phyloP scores from a whole-genome alignment of 768 basidiomycete species.

The Russula earlei region DNA sequence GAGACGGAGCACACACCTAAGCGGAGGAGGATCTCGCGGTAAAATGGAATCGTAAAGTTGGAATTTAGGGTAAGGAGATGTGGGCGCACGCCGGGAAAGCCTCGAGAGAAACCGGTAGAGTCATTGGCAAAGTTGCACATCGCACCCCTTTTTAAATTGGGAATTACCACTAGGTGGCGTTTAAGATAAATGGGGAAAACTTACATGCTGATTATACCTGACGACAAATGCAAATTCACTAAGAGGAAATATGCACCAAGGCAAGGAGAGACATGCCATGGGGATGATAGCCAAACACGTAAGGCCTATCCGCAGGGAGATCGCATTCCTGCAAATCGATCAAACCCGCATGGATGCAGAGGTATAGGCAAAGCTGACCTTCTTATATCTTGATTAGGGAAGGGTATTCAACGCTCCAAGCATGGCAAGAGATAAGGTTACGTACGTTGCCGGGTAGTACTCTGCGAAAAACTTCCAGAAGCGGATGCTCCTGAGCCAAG shows the following conservation, averaged over 20 bases:
- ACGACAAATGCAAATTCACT: neutral
- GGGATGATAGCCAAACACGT: constrained; percentile 97
- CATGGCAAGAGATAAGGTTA: constrained; percentile 19
- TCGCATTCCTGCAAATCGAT: constrained; percentile 59
- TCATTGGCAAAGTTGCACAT: constrained; percentile 95
- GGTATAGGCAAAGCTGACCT: constrained; percentile 27
- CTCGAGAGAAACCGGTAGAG: constrained; percentile 85
- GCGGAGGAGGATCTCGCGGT: constrained; percentile 81
- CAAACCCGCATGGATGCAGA: neutral
- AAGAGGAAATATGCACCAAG: neutral
- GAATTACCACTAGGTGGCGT: neutral
- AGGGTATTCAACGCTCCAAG: neutral
- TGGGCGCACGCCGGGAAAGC: constrained; percentile 86
- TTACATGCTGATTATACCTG: constrained; percentile 97
- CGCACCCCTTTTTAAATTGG: constrained; percentile 60
- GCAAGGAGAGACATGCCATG: constrained; percentile 58
- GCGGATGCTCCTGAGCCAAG: constrained; percentile 59
- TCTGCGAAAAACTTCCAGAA: constrained; percentile 91
- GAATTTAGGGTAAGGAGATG: constrained; percentile 85
- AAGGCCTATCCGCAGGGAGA: constrained; percentile 83
- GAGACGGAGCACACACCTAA: constrained; percentile 91
- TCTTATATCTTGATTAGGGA: constrained; percentile 27
- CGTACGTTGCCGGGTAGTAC: constrained; percentile 84
- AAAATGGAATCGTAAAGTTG: constrained; percentile 89
- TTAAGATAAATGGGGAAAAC: constrained; percentile 23